These are phyloP conservation scores for Ceratocystis diversiconidia DNA, from an alignment of 2,329 filamentous ascomycete genomes.

Conservation along the genomic window DNA sequence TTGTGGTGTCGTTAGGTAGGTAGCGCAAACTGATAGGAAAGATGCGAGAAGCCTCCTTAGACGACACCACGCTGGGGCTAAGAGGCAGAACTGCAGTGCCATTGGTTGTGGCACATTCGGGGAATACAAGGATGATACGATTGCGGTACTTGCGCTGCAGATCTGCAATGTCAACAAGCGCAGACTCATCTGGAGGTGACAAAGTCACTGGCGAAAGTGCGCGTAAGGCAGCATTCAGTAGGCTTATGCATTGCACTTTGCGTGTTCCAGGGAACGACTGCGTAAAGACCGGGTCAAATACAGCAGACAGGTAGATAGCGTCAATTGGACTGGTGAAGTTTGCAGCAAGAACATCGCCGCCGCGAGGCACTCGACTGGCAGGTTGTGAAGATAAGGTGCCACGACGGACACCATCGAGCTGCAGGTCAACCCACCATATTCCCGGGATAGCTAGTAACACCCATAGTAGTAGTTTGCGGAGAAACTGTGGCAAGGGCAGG, in stretches of 20 bases:
- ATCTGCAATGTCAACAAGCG: constrained; percentile 45
- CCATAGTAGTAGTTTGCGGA: constrained; percentile 80
- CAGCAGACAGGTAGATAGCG: constrained; percentile 80
- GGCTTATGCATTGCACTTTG: constrained; percentile 60
- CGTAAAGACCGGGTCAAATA: constrained; percentile 93
- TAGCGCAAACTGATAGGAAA: constrained; percentile 88
- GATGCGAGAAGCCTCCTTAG: constrained; percentile 54
- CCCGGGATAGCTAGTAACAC: constrained; percentile 74
- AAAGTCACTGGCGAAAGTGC: constrained; percentile 50
- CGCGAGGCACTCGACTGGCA: constrained; percentile 58
- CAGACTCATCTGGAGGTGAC: constrained; percentile 31
- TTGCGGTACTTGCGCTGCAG: constrained; percentile 55
- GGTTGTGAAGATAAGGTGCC: constrained; percentile 70
- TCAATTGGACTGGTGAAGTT: constrained; percentile 90
- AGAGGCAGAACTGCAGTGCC: constrained; percentile 78
- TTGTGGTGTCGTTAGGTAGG: constrained; percentile 76
- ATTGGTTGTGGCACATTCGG: constrained; percentile 89
- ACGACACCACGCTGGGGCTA: constrained; percentile 59
- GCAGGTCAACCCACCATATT: constrained; percentile 97
- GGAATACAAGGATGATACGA: constrained; percentile 73
- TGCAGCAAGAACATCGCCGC: constrained; percentile 70
- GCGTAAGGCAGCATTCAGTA: constrained; percentile 59
- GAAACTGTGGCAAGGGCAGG: constrained; percentile 48
- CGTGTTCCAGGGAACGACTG: constrained; percentile 62
- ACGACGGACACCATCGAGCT: constrained; percentile 90